These are phyloP conservation scores for Paulownia fortunei DNA, from an alignment of 257 asterid species.

Conservation along the genomic window DNA sequence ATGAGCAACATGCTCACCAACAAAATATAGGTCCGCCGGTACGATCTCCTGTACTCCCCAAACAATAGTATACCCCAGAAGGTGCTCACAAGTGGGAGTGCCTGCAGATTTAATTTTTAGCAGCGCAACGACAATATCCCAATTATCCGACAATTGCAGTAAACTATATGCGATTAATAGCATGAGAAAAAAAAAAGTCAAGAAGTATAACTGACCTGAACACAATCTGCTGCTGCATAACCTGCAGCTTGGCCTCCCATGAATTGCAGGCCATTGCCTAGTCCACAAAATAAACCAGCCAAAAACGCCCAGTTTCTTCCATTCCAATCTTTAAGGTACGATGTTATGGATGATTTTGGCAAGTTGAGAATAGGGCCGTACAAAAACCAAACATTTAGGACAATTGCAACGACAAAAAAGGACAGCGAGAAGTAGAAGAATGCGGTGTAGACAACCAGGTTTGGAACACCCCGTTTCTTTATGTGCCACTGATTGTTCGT, in stretches of 20 bases:
- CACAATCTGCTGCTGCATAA: conserved; percentile 66
- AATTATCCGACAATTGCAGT: neutral
- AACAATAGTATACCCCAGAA: conserved; percentile 57
- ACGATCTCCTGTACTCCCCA: conserved; percentile 61
- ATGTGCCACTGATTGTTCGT: conserved; percentile 56
- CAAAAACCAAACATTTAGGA: conserved; percentile 42
- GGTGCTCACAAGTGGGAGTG: conserved; percentile 69
- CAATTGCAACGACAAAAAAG: conserved; percentile 39
- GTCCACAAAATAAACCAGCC: conserved; percentile 50
- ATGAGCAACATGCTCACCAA: conserved; percentile 53
- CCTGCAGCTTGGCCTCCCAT: conserved; percentile 72
- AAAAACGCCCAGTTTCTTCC: conserved; percentile 50
- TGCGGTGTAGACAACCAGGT: conserved; percentile 51
- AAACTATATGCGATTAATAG: too few species aligned
- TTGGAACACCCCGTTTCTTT: conserved; percentile 41
- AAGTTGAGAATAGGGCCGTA: conserved; percentile 51
- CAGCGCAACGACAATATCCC: neutral
- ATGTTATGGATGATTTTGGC: conserved; percentile 51
- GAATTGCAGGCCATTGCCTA: conserved; percentile 64
- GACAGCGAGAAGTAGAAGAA: conserved; percentile 67
- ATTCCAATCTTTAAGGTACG: conserved; percentile 47
- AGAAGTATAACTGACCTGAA: conserved; percentile 39
- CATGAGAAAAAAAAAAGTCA: neutral
- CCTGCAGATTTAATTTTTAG: conserved; percentile 33
- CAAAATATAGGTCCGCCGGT: conserved; percentile 43